Evolutionary conservation across 176 grass and related monocot genomes (phyloP).

Genomic region (Poa annua): DNA sequence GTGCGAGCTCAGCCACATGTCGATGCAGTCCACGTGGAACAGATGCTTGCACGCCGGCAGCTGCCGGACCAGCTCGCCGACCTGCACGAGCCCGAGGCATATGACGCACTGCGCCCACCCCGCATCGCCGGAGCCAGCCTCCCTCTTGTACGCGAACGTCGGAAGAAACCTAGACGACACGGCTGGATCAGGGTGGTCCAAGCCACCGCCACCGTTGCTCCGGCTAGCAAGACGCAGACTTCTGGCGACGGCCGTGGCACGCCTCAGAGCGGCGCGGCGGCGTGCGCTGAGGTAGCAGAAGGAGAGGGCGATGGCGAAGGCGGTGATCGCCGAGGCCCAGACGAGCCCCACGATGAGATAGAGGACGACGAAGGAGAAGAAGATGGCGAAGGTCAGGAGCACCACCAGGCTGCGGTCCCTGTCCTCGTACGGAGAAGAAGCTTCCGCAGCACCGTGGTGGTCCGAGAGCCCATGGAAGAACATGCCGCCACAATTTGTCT

Average conservation of each 20-base stretch:
- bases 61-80: constrained; percentile 51
- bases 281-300: constrained; percentile 20
- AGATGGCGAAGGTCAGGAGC: constrained; percentile 43
- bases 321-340: constrained; percentile 44
- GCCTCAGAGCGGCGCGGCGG: background rate
- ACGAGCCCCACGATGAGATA: constrained; percentile 45
- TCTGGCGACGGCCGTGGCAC: background rate
- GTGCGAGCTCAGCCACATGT: constrained; percentile 42
- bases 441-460: background rate
- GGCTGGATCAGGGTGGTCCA: background rate
- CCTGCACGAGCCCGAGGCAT: constrained; percentile 50
- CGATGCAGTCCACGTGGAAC: constrained; percentile 52
- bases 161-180: constrained; percentile 29
- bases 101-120: constrained; percentile 59
- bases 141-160: constrained; percentile 48
- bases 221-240: background rate
- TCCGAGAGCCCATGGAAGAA: constrained; percentile 30
- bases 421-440: constrained; percentile 20
- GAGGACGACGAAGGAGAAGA: constrained; percentile 48
- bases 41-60: constrained; percentile 47
- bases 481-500: constrained; percentile 18
- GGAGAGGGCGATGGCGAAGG: constrained; percentile 22
- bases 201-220: background rate
- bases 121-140: background rate
- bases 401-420: constrained; percentile 36